phyloP scores from a whole-genome alignment of 2,329 filamentous ascomycete species.

The Penicillium hesseltinei region DNA sequence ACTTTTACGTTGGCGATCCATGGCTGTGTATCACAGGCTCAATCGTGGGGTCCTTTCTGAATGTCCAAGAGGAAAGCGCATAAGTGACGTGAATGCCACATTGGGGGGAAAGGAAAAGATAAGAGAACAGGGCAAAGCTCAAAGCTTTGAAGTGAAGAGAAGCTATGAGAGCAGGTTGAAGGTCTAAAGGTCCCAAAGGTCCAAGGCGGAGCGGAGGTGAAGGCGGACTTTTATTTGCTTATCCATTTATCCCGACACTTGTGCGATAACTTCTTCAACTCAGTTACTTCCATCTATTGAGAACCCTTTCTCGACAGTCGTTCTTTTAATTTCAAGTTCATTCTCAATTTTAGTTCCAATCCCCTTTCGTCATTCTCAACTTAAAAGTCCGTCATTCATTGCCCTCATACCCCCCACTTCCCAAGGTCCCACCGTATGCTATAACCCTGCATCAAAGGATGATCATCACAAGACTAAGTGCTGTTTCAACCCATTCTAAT shows the following conservation, averaged over 20 bases:
- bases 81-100: conserved; percentile 40
- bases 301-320: background rate
- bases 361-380: background rate
- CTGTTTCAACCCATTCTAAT: background rate
- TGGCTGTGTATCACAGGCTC: conserved; percentile 33
- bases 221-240: conserved; percentile 12
- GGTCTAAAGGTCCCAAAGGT: background rate
- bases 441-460: background rate
- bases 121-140: background rate
- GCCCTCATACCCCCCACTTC: background rate
- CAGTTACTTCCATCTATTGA: background rate
- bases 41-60: conserved; percentile 37
- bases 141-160: background rate
- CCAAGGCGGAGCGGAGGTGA: conserved; percentile 26
- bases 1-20: conserved; percentile 54
- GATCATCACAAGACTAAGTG: background rate
- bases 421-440: background rate
- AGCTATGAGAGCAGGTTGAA: background rate
- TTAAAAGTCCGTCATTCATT: background rate
- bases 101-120: conserved; percentile 25
- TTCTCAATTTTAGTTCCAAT: background rate
- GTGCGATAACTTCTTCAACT: background rate
- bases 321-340: background rate
- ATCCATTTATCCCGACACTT: conserved; percentile 1
- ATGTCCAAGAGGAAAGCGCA: conserved; percentile 36